These are phyloP conservation scores for Pseudoturritis turrita DNA, from an alignment of 345 rosid genomes.

Conservation along the genomic window DNA sequence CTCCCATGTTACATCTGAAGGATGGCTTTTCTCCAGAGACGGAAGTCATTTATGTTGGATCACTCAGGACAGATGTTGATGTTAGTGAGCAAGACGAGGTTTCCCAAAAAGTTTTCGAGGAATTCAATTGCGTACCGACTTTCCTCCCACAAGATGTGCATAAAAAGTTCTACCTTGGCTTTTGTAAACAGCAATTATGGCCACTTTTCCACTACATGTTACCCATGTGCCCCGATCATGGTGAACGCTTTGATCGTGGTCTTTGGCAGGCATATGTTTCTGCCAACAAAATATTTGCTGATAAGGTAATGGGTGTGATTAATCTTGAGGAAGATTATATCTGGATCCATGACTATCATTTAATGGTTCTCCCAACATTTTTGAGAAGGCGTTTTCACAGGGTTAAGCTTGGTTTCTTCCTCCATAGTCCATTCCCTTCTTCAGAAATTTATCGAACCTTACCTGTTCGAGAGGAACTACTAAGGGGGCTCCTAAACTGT, in stretches of 20 bases:
- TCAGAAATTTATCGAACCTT: constrained; percentile 48
- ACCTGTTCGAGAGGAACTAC: constrained; percentile 42
- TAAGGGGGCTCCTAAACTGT: constrained; percentile 41
- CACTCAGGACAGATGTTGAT: constrained; percentile 40
- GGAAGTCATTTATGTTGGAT: constrained; percentile 42
- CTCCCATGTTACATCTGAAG: constrained; percentile 36
- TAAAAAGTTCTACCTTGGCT: constrained; percentile 41
- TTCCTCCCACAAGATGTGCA: constrained; percentile 43
- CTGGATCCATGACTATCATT: constrained; percentile 57
- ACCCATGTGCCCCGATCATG: constrained; percentile 44
- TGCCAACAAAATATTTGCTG: constrained; percentile 47
- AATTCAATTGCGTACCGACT: constrained; percentile 43
- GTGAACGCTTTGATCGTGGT: constrained; percentile 36
- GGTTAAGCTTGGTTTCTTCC: constrained; percentile 50
- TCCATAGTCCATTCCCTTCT: constrained; percentile 50
- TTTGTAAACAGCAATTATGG: constrained; percentile 47
- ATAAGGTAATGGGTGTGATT: constrained; percentile 42
- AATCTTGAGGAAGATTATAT: constrained; percentile 43
- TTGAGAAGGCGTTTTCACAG: constrained; percentile 41
- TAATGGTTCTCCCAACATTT: constrained; percentile 46
- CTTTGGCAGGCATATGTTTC: constrained; percentile 50
- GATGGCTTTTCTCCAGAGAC: constrained; percentile 41
- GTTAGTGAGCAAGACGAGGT: constrained; percentile 42
- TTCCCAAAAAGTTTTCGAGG: constrained; percentile 38
- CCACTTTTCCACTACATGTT: constrained; percentile 53